Evolutionary conservation across 2,329 filamentous ascomycete species (phyloP).

Genomic region (Botrytis elliptica): DNA sequence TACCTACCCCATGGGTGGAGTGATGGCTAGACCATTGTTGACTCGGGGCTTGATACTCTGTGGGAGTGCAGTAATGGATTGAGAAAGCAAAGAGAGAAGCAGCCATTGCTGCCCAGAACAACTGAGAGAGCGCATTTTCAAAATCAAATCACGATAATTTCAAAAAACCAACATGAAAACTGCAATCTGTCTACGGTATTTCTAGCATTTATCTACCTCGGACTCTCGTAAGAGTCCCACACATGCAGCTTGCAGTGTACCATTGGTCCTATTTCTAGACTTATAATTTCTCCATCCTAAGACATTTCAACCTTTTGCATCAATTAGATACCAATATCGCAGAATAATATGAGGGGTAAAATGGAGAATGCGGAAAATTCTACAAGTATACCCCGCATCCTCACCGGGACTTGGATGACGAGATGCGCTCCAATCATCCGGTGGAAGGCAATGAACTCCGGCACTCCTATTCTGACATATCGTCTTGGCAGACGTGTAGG

Average conservation of each 20-base stretch:
- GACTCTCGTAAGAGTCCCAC: background rate
- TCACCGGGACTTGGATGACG: background rate
- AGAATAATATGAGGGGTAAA: background rate
- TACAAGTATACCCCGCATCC: background rate
- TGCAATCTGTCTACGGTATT: background rate
- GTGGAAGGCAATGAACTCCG: background rate
- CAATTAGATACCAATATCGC: background rate
- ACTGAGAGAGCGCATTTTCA: background rate
- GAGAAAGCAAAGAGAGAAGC: slow-evolving; percentile 3
- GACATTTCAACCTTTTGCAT: background rate
- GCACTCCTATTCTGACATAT: background rate
- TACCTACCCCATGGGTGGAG: slow-evolving; percentile 33
- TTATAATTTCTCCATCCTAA: background rate
- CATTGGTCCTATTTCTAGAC: background rate
- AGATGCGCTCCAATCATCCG: slow-evolving; percentile 17
- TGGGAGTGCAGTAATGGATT: background rate
- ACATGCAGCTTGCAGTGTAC: background rate
- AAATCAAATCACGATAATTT: background rate
- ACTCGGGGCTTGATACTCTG: slow-evolving; percentile 20
- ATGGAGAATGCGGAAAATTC: slow-evolving; percentile 5
- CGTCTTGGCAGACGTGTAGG: background rate
- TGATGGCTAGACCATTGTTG: slow-evolving; percentile 32
- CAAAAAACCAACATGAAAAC: too few relatives aligned
- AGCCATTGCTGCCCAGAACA: background rate
- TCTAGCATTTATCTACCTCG: background rate